phyloP scores from a whole-genome alignment of 75 land plant species.

The Azolla pinnata region DNA sequence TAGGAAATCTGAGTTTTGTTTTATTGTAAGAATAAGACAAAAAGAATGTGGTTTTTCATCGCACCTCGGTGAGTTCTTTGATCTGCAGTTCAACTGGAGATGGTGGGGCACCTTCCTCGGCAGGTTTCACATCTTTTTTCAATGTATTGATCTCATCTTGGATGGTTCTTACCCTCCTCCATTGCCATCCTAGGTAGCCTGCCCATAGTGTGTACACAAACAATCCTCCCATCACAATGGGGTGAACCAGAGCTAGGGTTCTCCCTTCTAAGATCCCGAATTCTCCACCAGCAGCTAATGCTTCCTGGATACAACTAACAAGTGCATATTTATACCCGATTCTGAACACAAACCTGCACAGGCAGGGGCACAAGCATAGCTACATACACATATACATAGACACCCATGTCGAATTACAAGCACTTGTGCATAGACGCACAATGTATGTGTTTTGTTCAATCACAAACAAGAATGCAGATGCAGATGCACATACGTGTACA shows the following conservation, averaged over 20 bases:
- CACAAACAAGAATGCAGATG: too few relatives aligned
- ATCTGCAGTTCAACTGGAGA: constrained; percentile 62
- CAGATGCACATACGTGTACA: background rate
- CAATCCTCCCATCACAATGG: constrained; percentile 71
- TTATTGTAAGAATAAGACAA: too few relatives aligned
- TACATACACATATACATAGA: too few relatives aligned
- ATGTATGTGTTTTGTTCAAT: too few relatives aligned
- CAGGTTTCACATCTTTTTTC: constrained; percentile 82
- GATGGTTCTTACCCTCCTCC: constrained; percentile 81
- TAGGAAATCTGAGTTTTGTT: too few relatives aligned
- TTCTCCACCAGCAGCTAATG: constrained; percentile 68
- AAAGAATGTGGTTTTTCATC: too few relatives aligned
- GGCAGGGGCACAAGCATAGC: background rate
- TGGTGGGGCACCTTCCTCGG: constrained; percentile 19
- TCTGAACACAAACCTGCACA: too few relatives aligned
- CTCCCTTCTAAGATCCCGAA: constrained; percentile 91
- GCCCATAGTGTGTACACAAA: constrained; percentile 67
- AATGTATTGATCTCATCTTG: constrained; percentile 82
- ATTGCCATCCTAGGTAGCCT: constrained; percentile 97
- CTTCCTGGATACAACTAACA: too few relatives aligned
- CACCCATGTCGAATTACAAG: too few relatives aligned
- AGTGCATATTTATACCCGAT: too few relatives aligned
- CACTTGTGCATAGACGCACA: too few relatives aligned
- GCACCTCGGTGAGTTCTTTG: constrained; percentile 87
- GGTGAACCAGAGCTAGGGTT: constrained; percentile 66